phyloP scores from a whole-genome alignment of 805 yeast species.

The Starmerella roubikii region DNA sequence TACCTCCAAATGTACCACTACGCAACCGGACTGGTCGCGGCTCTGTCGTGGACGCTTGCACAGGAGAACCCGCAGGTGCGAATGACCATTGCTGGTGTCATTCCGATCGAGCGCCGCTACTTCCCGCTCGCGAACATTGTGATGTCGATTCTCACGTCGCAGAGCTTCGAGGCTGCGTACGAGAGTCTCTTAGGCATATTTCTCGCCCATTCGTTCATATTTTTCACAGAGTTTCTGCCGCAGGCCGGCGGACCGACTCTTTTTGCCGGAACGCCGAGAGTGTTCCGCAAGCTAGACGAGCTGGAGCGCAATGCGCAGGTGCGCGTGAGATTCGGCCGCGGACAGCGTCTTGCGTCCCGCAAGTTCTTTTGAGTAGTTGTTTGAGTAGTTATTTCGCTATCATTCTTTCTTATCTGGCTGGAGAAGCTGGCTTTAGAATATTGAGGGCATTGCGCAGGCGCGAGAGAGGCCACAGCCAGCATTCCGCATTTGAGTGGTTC shows the following conservation, averaged over 20 bases:
- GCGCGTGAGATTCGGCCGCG: neutral
- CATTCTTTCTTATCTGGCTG: too few relatives aligned
- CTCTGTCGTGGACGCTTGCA: slow-evolving; percentile 29
- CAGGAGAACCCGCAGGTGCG: slow-evolving; percentile 25
- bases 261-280: slow-evolving; percentile 7
- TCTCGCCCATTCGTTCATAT: slow-evolving; percentile 26
- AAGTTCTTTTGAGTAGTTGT: too few relatives aligned
- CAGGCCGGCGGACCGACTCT: slow-evolving; percentile 21
- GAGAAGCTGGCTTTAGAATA: too few relatives aligned
- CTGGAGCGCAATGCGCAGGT: slow-evolving; percentile 4
- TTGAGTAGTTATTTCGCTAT: too few relatives aligned
- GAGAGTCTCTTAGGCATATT: slow-evolving; percentile 23
- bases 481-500: too few relatives aligned
- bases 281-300: slow-evolving; percentile 4
- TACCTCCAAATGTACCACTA: slow-evolving; percentile 16
- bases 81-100: slow-evolving; percentile 22
- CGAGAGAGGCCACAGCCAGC: too few relatives aligned
- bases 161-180: slow-evolving; percentile 23
- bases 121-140: slow-evolving; percentile 25
- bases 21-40: slow-evolving; percentile 23
- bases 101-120: slow-evolving; percentile 24
- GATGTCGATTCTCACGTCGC: slow-evolving; percentile 12
- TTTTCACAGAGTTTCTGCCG: slow-evolving; percentile 24
- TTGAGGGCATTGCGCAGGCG: too few relatives aligned
- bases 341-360: too few relatives aligned